Conservation (phyloP, 495 filamentous ascomycete species). For the Hypoxylon cercidicola region DNA sequence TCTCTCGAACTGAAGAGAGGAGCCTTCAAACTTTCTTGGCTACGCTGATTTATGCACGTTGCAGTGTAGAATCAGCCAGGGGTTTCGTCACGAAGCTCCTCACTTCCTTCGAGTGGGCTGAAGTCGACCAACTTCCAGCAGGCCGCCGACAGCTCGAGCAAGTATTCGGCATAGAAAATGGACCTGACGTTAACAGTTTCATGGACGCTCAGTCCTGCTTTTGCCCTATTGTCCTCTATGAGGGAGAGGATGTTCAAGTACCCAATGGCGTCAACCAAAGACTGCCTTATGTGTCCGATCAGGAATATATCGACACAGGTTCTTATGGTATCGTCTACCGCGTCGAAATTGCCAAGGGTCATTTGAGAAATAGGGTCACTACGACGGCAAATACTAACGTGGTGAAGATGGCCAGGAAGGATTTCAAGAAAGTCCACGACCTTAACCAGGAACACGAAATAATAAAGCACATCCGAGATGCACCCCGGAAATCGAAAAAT, state of each 20-base stretch:
- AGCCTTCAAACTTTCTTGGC: constrained; percentile 46
- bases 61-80: constrained; percentile 45
- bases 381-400: constrained; percentile 31
- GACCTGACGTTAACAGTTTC: constrained; percentile 43
- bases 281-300: constrained; percentile 47
- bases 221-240: constrained; percentile 46
- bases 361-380: constrained; percentile 40
- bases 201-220: constrained; percentile 47
- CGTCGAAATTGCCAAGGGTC: constrained; percentile 49
- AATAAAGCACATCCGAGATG: constrained; percentile 48
- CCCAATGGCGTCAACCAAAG: constrained; percentile 38
- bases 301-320: constrained; percentile 35
- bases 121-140: constrained; percentile 22
- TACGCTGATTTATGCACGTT: constrained; percentile 45
- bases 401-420: constrained; percentile 39
- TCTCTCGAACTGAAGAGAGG: constrained; percentile 34
- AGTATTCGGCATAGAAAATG: constrained; percentile 35
- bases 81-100: constrained; percentile 43
- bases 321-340: constrained; percentile 47
- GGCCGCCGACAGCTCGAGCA: constrained; percentile 30
- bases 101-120: constrained; percentile 2
- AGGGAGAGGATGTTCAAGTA: constrained; percentile 40
- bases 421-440: constrained; percentile 38
- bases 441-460: constrained; percentile 41
- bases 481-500: constrained; percentile 41